Evolutionary conservation across 352 stramenopile genomes (phyloP).

Genomic region (Globisporangium nagaii): DNA sequence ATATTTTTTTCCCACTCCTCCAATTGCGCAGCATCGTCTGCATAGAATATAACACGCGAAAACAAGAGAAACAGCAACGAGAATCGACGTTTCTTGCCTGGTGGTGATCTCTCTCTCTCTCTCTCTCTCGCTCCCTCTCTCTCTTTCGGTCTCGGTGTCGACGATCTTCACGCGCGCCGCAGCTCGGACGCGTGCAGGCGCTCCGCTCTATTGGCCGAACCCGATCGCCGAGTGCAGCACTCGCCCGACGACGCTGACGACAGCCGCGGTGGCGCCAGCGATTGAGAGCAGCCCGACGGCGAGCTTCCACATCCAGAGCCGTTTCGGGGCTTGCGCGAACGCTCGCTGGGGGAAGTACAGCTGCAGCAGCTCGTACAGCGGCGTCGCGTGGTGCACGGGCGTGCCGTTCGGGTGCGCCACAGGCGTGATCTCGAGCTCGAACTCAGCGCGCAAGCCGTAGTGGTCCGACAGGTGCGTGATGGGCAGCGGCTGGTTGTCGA

Average conservation of each 20-base stretch:
- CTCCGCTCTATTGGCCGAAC: neutral
- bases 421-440: slow-evolving; percentile 37
- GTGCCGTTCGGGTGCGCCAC: slow-evolving; percentile 42
- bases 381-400: slow-evolving; percentile 17
- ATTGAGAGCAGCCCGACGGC: slow-evolving; percentile 17
- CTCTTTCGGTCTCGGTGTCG: no score
- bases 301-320: slow-evolving; percentile 71
- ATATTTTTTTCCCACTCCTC: no score
- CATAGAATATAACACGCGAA: slow-evolving; percentile 9
- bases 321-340: slow-evolving; percentile 49
- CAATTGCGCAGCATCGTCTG: no score
- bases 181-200: no score
- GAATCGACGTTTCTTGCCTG: no score
- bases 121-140: no score
- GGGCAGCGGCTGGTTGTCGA: slow-evolving; percentile 23
- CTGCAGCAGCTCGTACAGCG: slow-evolving; percentile 56
- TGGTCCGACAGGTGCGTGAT: slow-evolving; percentile 82
- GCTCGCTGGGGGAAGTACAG: slow-evolving; percentile 56
- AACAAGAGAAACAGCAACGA: slow-evolving; percentile 2
- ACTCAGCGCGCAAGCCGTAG: slow-evolving; percentile 54
- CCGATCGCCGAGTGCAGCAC: slow-evolving; percentile 4
- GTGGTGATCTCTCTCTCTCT: no score
- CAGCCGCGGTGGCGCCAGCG: neutral
- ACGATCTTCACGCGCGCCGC: no score
- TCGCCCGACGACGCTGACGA: neutral